These are phyloP conservation scores for Suillus bovinus DNA, from an alignment of 768 basidiomycete species.

Conservation along the genomic window DNA sequence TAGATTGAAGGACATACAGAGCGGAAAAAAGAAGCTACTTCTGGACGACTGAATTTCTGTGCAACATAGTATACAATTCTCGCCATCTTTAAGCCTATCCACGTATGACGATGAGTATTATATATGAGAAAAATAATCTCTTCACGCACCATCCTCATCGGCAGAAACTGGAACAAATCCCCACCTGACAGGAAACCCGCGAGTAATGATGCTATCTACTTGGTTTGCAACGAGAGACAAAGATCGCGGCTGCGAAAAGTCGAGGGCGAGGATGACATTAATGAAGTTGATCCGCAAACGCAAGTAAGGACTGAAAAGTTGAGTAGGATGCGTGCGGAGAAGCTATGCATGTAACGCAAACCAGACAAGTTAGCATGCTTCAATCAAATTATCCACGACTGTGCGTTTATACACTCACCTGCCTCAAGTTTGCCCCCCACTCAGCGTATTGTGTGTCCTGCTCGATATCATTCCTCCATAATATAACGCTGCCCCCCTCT, in stretches of 20 bases:
- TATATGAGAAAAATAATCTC: not conserved
- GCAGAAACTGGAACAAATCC: conserved; percentile 80
- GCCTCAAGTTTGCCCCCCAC: conserved; percentile 44
- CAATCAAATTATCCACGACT: not conserved
- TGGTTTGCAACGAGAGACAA: conserved; percentile 64
- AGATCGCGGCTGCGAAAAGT: conserved; percentile 64
- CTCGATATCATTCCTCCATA: conserved; percentile 93
- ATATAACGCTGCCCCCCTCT: conserved; percentile 73
- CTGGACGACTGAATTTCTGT: conserved; percentile 58
- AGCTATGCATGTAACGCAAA: conserved; percentile 21
- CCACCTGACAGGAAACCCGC: conserved; percentile 78
- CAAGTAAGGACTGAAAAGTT: conserved; percentile 78
- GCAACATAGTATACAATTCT: conserved; percentile 68
- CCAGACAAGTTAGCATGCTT: conserved; percentile 7
- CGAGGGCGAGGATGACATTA: conserved; percentile 81
- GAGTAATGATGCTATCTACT: conserved; percentile 68
- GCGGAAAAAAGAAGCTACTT: conserved; percentile 48
- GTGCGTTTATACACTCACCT: conserved; percentile 42
- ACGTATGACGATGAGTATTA: not conserved
- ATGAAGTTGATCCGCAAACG: conserved; percentile 79
- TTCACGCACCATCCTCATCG: conserved; percentile 39
- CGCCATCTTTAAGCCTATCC: conserved; percentile 66
- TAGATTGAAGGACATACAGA: not conserved
- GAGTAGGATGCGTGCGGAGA: conserved; percentile 22
- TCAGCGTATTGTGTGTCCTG: conserved; percentile 67